phyloP scores from a whole-genome alignment of 805 yeast genomes.

The Yamadazyma kitorensis region DNA sequence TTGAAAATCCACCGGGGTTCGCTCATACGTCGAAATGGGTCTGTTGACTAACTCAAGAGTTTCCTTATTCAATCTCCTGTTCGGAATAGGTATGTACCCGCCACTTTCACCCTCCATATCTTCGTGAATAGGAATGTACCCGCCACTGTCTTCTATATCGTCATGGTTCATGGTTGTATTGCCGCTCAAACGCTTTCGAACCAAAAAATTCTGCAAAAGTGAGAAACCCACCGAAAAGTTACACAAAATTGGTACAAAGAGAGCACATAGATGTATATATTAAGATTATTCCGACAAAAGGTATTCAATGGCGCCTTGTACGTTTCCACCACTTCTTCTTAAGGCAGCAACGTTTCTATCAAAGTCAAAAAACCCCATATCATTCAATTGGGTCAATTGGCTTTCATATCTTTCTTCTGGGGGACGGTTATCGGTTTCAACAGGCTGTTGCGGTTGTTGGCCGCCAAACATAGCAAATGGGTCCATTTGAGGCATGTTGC shows the following conservation, averaged over 20 bases:
- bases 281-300: constrained; percentile 9
- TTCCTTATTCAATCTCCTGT: constrained; percentile 2
- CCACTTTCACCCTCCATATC: too few relatives aligned
- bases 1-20: constrained; percentile 25
- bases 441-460: constrained; percentile 24
- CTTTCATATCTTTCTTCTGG: constrained; percentile 45
- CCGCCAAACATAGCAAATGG: constrained; percentile 55
- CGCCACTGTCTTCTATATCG: too few relatives aligned
- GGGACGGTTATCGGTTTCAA: constrained; percentile 40
- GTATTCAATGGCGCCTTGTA: constrained; percentile 93
- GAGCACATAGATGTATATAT: too few relatives aligned
- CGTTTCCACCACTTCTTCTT: constrained; percentile 94
- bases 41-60: constrained; percentile 4
- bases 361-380: constrained; percentile 77
- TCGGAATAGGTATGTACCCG: too few relatives aligned
- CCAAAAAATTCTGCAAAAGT: too few relatives aligned
- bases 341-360: constrained; percentile 89
- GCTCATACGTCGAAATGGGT: constrained; percentile 7
- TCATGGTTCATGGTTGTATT: too few relatives aligned
- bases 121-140: too few relatives aligned
- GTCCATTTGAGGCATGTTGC: constrained; percentile 40
- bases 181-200: too few relatives aligned
- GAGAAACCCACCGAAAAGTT: too few relatives aligned
- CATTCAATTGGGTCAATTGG: constrained; percentile 45
- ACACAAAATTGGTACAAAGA: too few relatives aligned